Base-by-base conservation (phyloP, 1,284 basidiomycete genomes). In the Malassezia sp. region DNA sequence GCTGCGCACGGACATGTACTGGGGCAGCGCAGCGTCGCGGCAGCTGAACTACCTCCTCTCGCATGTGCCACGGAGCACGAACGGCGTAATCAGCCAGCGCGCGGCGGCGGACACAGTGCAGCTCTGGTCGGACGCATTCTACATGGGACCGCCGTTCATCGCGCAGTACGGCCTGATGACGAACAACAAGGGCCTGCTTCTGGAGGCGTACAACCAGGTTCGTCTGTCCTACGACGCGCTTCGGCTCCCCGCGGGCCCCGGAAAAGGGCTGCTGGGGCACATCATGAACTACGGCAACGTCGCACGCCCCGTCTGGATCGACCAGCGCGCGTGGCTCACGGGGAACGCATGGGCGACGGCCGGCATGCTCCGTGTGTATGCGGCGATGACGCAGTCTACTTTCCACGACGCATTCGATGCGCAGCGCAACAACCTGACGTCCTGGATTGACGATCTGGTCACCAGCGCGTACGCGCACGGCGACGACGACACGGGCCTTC, bases 101-200 rank as follows among this genome's bases (percentile, higher is more conserved):
- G 45, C 46, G 11, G 37, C 44, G n/a, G 26, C 17, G 1, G 10
- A 14, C 4, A 17, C 24, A 11, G 47, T 57, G 5, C 44, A 52
- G 17, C 44, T 62, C n/a, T 68, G 65, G 73, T 63, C 58, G 36
- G 67, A 70, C 15, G 57, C 60, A 12, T 76, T 84, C 6, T 87
- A 84, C 71, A 87, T 90, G 86, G 83, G 84, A 0, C 88, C 89
- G 0, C 89, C 89, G 0, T 93, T 90, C 72, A 71, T 95, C 8
- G 86, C 89, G 0, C 88, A 84, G 71, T 90, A 87, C 67, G 90
- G 84, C 23, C 79, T 80, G 26, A 59, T 79, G 21, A 79, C 79
- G 0, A 63, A 73, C 23, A 88, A 91, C 71, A 69, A 77, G 31
- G 78, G 79, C 1, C 74, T 89, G 20, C 63, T 91, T 8, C 68